These are phyloP conservation scores for Craspedostauros australis DNA, from an alignment of 108 stramenopile species.

Conservation along the genomic window DNA sequence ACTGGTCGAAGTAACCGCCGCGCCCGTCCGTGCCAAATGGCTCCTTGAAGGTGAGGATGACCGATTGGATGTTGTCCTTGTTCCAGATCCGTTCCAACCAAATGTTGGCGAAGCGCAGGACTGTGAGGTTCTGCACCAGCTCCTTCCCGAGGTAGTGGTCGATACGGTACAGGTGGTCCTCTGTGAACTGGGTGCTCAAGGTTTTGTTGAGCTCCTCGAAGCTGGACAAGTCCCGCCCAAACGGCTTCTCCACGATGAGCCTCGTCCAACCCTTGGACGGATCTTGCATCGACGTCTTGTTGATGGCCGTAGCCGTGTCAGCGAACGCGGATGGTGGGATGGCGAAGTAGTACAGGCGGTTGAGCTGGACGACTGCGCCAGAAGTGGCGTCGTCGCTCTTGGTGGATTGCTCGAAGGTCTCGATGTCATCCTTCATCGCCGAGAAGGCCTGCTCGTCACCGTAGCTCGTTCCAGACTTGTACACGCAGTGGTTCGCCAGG, in stretches of 20 bases:
- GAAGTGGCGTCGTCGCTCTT: background rate
- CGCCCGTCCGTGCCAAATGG: slow-evolving; percentile 85
- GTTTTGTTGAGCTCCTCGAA: slow-evolving; percentile 46
- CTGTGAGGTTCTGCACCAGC: slow-evolving; percentile 77
- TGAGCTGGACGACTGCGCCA: slow-evolving; percentile 18
- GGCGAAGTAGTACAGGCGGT: slow-evolving; percentile 92
- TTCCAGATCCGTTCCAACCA: slow-evolving; percentile 80
- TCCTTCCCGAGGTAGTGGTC: slow-evolving; percentile 90
- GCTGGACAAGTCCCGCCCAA: slow-evolving; percentile 88
- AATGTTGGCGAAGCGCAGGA: slow-evolving; percentile 71
- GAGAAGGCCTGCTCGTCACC: slow-evolving; percentile 74
- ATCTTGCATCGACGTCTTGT: slow-evolving; percentile 39
- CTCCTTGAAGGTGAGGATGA: slow-evolving; percentile 66
- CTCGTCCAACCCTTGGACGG: slow-evolving; percentile 57
- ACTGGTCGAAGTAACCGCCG: slow-evolving; percentile 94
- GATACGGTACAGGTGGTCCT: slow-evolving; percentile 82
- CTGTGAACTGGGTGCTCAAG: slow-evolving; percentile 36
- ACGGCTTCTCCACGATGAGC: slow-evolving; percentile 96
- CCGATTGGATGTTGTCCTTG: slow-evolving; percentile 34
- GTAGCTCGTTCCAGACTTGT: slow-evolving; percentile 77
- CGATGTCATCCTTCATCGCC: slow-evolving; percentile 35
- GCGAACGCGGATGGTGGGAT: slow-evolving; percentile 95
- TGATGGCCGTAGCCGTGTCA: slow-evolving; percentile 70
- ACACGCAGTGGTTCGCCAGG: slow-evolving; percentile 67
- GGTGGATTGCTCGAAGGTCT: slow-evolving; percentile 9